Conservation (phyloP, 1,284 basidiomycete species). For the Albatrellus sp. region DNA sequence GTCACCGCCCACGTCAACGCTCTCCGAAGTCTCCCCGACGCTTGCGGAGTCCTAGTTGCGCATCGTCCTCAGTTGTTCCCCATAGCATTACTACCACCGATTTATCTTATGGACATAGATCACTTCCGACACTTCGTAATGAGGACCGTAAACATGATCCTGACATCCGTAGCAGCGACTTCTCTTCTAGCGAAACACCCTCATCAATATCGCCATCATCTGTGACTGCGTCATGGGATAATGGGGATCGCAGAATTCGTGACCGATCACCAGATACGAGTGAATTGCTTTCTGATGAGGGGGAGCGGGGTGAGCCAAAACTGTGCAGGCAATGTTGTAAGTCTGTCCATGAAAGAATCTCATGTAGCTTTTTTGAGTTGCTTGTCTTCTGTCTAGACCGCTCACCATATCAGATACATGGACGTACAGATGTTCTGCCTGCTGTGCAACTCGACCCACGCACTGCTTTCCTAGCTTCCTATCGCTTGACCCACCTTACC, state of each 20-base stretch:
- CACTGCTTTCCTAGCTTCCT: conserved; percentile 12
- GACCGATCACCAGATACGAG: conserved; percentile 1
- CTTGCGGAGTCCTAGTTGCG: no score
- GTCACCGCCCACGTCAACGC: conserved; percentile 1
- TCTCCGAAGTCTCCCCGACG: conserved; percentile 3
- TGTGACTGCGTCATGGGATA: conserved; percentile 6
- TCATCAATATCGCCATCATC: conserved; percentile 7
- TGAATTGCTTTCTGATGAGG: conserved; percentile 1
- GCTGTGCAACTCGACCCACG: conserved; percentile 12
- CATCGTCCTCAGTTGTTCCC: no score
- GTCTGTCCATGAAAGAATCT: not conserved
- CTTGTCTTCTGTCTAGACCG: conserved; percentile 4
- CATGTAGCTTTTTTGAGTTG: not conserved
- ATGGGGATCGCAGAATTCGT: not conserved
- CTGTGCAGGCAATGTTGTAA: conserved; percentile 12
- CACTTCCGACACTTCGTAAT: no score
- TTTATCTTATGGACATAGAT: no score
- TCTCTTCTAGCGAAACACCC: conserved; percentile 7
- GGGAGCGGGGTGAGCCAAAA: conserved; percentile 2
- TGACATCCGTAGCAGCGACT: conserved; percentile 1
- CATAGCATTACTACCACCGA: no score
- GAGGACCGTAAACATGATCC: not conserved
- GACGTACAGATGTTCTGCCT: conserved; percentile 12
- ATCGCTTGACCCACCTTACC: conserved; percentile 11
- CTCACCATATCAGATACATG: conserved; percentile 10